Evolutionary conservation across 148 eudicot genomes (phyloP), one percentile per base, ranked within the genome.

Genomic region (Talinum fruticosum): DNA sequence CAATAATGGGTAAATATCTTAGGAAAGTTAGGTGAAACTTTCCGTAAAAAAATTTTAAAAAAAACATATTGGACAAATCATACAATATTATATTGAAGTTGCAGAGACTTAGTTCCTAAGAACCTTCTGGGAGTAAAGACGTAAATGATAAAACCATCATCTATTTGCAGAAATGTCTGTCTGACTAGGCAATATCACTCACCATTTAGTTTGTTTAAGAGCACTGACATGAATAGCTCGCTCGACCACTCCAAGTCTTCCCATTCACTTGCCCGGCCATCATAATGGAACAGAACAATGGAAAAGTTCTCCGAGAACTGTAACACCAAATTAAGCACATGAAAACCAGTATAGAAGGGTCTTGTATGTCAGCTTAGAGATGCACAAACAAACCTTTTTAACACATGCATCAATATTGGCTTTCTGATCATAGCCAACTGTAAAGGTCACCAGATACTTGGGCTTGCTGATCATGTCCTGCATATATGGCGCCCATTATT

Each of bases 131-230:
- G 35, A 33, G 36, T 32, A 66, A 2, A 32, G 36, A 66, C 24
- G 65, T 26, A n/a, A n/a, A n/a, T n/a, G 12, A 41, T 41, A 41
- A 14, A 32, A 4, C 16, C 36, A 8, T 16, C 41, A 10, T 28
- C 28, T 45, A 29, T 24, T 6, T 19, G 72, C 18, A 2, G 19
- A 24, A n/a, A 35, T 1, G 34, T 47, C 24, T 33, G 32, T 10
- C 4, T 44, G 36, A 65, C n/a, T n/a, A n/a, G n/a, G n/a, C n/a
- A n/a, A n/a, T n/a, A n/a, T 8, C 21, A 61, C 69, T 87, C 75
- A 93, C 98, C 98, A 93, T 87, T 93, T 93, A 78, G 96, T 91
- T 85, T 93, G 98, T 84, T 86, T 91, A 35, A 77, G 89, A 44
- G 73, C 90, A 83, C 98, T 91, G 59, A 93, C 86, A 83, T 93